A percentile compares a stretch with the other conserved stretches of the same genome.
Evolutionary conservation across 257 asterid species (phyloP).

Genomic region (Capsicum pubescens): DNA sequence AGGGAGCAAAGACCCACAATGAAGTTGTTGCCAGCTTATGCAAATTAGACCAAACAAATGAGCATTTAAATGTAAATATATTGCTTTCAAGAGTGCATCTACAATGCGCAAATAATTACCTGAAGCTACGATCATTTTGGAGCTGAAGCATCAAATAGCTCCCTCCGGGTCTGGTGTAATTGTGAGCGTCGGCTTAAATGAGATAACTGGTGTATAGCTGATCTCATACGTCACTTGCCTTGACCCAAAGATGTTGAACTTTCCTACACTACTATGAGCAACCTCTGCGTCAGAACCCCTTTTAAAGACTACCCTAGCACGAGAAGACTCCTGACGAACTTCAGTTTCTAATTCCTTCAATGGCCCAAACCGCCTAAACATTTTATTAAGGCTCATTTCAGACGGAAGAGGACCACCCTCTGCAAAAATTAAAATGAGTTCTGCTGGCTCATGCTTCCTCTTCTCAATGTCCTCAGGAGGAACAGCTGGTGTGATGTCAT

Average conservation of each 20-base stretch:
- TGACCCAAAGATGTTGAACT: constrained; percentile 79
- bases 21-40: not conserved
- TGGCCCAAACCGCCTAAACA: constrained; percentile 89
- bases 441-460: constrained; percentile 80
- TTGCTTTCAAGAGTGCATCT: not conserved
- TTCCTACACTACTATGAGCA: constrained; percentile 77
- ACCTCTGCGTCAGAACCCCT: constrained; percentile 95
- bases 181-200: constrained; percentile 58
- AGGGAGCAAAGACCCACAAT: not conserved
- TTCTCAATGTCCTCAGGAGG: constrained; percentile 50
- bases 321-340: constrained; percentile 68
- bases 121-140: constrained; percentile 16
- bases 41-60: not conserved
- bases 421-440: constrained; percentile 72
- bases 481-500: constrained; percentile 43
- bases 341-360: constrained; percentile 91
- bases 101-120: constrained; percentile 50
- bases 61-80: not conserved
- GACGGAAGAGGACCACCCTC: constrained; percentile 73
- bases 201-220: constrained; percentile 69
- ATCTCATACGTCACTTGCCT: constrained; percentile 74
- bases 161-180: constrained; percentile 53
- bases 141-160: constrained; percentile 47
- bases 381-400: constrained; percentile 73
- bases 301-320: constrained; percentile 86